These are phyloP conservation scores for Daldinia concentrica DNA, from an alignment of 495 filamentous ascomycete species.

Conservation along the genomic window DNA sequence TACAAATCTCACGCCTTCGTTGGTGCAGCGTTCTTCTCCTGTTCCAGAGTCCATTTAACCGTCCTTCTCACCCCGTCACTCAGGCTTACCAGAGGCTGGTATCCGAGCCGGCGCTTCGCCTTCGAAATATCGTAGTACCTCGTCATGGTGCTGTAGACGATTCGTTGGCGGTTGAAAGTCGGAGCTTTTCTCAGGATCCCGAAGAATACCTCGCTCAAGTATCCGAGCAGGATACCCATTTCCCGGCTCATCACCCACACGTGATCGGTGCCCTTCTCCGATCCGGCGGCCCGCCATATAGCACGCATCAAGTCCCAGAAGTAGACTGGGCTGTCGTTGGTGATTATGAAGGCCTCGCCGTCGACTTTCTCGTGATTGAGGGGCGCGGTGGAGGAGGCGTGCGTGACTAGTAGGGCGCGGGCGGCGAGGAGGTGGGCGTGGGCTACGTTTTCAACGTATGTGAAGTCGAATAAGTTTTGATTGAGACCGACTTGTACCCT, in stretches of 20 bases:
- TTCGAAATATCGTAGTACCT: constrained; percentile 88
- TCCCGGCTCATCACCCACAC: constrained; percentile 75
- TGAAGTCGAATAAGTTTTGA: constrained; percentile 88
- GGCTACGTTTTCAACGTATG: constrained; percentile 80
- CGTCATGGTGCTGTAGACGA: constrained; percentile 82
- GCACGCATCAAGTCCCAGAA: constrained; percentile 94
- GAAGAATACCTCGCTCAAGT: constrained; percentile 72
- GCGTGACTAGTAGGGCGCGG: constrained; percentile 71
- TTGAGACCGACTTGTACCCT: constrained; percentile 88
- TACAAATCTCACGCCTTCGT: constrained; percentile 27
- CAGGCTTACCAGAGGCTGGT: constrained; percentile 75
- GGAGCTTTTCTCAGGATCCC: constrained; percentile 76
- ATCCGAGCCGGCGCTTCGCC: constrained; percentile 80
- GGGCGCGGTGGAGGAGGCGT: constrained; percentile 63
- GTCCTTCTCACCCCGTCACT: constrained; percentile 77
- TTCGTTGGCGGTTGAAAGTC: constrained; percentile 76
- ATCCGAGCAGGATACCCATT: constrained; percentile 71
- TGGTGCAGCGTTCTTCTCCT: constrained; percentile 49
- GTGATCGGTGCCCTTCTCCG: constrained; percentile 68
- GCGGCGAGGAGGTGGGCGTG: constrained; percentile 79
- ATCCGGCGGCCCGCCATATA: constrained; percentile 78
- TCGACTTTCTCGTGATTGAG: constrained; percentile 84
- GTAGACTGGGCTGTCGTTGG: constrained; percentile 89
- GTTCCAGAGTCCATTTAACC: constrained; percentile 72
- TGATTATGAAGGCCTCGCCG: constrained; percentile 95